Evolutionary conservation across 495 filamentous ascomycete species (phyloP).

Genomic region (Letharia lupina): DNA sequence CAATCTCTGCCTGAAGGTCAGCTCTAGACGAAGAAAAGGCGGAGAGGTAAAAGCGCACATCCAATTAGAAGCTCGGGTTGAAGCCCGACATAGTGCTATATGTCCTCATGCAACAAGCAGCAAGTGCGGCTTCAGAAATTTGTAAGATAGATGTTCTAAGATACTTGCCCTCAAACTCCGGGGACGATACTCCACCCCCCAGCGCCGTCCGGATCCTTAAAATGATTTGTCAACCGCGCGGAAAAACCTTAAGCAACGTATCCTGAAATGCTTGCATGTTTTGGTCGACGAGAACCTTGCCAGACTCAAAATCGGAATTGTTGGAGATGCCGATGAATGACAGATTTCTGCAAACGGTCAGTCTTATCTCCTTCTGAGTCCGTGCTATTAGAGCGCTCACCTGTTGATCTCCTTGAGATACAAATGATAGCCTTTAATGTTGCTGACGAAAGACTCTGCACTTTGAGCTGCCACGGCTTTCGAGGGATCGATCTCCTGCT

Average conservation of each 20-base stretch:
- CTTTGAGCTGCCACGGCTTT: slow-evolving; percentile 65
- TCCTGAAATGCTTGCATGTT: slow-evolving; percentile 54
- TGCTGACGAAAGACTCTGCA: slow-evolving; percentile 29
- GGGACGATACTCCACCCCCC: not conserved
- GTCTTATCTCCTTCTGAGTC: not conserved
- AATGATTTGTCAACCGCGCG: not conserved
- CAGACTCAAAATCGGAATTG: slow-evolving; percentile 49
- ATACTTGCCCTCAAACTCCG: not conserved
- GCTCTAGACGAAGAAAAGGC: not conserved
- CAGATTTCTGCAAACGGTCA: slow-evolving; percentile 39
- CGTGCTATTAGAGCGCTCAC: slow-evolving; percentile 36
- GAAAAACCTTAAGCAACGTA: slow-evolving; percentile 44
- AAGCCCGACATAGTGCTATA: not conserved
- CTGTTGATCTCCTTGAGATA: slow-evolving; percentile 88
- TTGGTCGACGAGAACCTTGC: slow-evolving; percentile 52
- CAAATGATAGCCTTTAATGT: slow-evolving; percentile 53
- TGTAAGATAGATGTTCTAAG: not conserved
- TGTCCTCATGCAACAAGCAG: not conserved
- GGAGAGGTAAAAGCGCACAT: not conserved
- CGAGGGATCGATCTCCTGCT: slow-evolving; percentile 49
- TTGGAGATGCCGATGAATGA: slow-evolving; percentile 70
- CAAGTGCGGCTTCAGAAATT: not conserved
- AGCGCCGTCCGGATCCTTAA: not conserved
- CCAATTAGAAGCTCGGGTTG: not conserved
- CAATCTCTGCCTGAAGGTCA: not conserved